Base-by-base conservation (phyloP, 2,329 filamentous ascomycete species). In the Talaromyces funiculosus region DNA sequence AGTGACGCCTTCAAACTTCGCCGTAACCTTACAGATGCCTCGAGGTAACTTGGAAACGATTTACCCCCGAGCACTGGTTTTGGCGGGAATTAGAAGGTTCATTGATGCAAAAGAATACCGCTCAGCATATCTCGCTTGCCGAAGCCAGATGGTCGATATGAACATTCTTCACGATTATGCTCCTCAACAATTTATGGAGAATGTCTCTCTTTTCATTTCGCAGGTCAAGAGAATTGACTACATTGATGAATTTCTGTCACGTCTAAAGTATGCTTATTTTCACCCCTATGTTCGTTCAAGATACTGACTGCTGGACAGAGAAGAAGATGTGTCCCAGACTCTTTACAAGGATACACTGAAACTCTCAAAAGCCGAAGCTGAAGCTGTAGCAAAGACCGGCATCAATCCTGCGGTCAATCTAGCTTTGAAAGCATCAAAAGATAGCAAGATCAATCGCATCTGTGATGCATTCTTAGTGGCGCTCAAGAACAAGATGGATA, bases 1-100 rank as follows among this genome's bases (percentile, higher is more conserved):
- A 0, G 91, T 92, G 29, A 92, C 96, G 74, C 93, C 94, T 1
- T 90, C 90, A 3, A 89, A 86, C 42, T 94, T 96, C 76, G 89
- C 86, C 57, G 80, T 99, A 8, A 85, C 96, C 0, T 80, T 99
- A 3, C 94, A 99, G 72, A 97, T 97, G 90, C 94, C 94, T 1
- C 84, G 94, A 68, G 94, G 94, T 20, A 99, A 99, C 67, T 78
- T 97, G 1, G 94, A 99, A 75, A 97, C 93, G 0, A 92, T 97
- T 54, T 97, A 88, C 70, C 94, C 94, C 16, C 84, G 94, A 62
- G 93, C 93, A 14, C 87, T 99, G 76, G 93, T 99, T 0, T 81
- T 99, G 53, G 91, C 92, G 1, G 92, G 92, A 26, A 95, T 99
- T 60, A 85, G 94, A 53, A 84, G 85, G 54, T 85, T 89, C 56